phyloP scores from a whole-genome alignment of 129 eudicot species.

The Tanacetum coccineum region DNA sequence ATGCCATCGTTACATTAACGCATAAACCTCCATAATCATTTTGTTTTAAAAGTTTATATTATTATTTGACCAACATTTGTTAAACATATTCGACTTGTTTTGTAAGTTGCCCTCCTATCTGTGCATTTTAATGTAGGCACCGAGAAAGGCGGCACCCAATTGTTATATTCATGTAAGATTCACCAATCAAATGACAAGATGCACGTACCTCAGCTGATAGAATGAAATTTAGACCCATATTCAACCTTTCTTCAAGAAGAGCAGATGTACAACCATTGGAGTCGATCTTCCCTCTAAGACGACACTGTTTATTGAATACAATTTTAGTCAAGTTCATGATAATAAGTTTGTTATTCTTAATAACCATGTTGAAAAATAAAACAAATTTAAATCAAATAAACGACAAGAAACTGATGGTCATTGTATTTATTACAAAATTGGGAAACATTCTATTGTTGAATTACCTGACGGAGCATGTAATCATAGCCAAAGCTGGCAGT shows the following conservation, averaged over 20 bases:
- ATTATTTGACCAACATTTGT: no score
- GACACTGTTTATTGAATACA: constrained; percentile 48
- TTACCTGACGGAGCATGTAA: constrained; percentile 82
- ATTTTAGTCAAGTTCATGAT: neutral
- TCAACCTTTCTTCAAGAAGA: constrained; percentile 78
- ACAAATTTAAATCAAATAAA: no score
- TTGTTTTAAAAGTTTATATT: no score
- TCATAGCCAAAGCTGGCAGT: constrained; percentile 87
- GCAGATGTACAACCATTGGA: constrained; percentile 83
- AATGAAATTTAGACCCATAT: constrained; percentile 77
- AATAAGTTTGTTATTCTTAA: no score
- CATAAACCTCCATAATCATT: no score
- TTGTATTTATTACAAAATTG: no score
- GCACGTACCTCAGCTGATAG: constrained; percentile 87
- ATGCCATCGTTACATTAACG: no score
- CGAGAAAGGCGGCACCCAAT: neutral
- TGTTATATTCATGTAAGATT: neutral
- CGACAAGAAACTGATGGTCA: neutral
- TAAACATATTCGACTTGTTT: no score
- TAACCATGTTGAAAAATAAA: no score
- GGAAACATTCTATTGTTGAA: neutral
- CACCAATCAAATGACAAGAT: neutral
- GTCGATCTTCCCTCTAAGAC: constrained; percentile 86
- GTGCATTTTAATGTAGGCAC: no score
- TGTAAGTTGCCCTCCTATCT: no score